Evolutionary conservation across 768 basidiomycete genomes (phyloP).

Genomic region (Mycena indigotica): DNA sequence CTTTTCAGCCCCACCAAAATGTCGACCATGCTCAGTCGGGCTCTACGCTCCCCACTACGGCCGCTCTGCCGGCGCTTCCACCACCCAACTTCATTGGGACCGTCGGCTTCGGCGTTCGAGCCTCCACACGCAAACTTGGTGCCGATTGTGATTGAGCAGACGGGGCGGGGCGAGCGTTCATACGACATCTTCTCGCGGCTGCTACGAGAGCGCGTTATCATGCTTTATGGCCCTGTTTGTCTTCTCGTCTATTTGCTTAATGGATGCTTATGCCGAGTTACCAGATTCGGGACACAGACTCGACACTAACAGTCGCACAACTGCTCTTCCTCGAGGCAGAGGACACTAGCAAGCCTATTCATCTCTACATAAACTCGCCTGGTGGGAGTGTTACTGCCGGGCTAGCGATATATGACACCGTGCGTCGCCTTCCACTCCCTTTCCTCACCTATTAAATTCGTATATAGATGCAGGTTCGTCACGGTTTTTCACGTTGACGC

Average conservation of each 20-base stretch:
- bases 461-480: conserved; percentile 60
- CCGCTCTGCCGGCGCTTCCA: conserved; percentile 8
- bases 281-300: conserved; percentile 88
- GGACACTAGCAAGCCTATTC: conserved; percentile 91
- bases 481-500: conserved; percentile 35
- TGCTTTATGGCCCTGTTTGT: conserved; percentile 89
- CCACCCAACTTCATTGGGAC: conserved; percentile 50
- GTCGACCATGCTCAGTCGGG: conserved; percentile 23
- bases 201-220: conserved; percentile 90
- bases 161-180: conserved; percentile 83
- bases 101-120: too few relatives aligned
- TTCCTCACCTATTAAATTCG: conserved; percentile 15
- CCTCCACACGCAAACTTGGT: conserved; percentile 63
- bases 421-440: conserved; percentile 38
- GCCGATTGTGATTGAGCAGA: conserved; percentile 93
- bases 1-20: conserved; percentile 25
- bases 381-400: conserved; percentile 96
- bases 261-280: conserved; percentile 12
- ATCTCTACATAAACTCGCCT: conserved; percentile 95
- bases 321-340: conserved; percentile 95
- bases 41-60: conserved; percentile 18
- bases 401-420: conserved; percentile 96
- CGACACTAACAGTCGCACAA: conserved; percentile 87
- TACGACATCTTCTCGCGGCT: conserved; percentile 97
- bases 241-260: conserved; percentile 2